A percentile compares a stretch with the other conserved stretches of the same genome.
These are phyloP conservation scores for Bretziella fagacearum DNA, from an alignment of 2,329 filamentous ascomycete species.

Conservation along the genomic window DNA sequence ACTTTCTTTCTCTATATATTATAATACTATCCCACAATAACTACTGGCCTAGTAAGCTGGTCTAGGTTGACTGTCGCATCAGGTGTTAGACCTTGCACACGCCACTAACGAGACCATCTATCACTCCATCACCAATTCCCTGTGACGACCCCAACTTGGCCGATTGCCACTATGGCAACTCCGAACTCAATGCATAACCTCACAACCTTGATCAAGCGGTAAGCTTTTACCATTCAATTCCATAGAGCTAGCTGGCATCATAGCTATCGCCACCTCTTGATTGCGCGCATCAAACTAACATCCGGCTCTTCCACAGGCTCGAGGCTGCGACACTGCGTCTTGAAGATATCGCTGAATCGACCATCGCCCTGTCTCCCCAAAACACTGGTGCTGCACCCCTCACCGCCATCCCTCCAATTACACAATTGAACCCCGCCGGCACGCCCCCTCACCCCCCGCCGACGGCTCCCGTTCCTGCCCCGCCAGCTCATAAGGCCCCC, in stretches of 20 bases:
- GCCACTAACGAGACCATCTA: too few relatives aligned
- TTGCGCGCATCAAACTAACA: not conserved
- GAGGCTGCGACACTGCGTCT: conserved; percentile 92
- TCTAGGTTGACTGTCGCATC: too few relatives aligned
- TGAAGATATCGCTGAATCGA: conserved; percentile 82
- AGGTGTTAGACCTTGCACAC: too few relatives aligned
- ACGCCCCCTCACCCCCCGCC: conserved; percentile 16
- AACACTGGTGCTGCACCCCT: conserved; percentile 24
- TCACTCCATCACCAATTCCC: not conserved
- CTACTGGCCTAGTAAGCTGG: too few relatives aligned
- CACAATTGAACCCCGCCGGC: not conserved
- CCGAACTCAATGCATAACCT: conserved; percentile 86
- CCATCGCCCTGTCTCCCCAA: conserved; percentile 39
- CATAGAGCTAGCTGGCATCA: not conserved
- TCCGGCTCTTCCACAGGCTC: conserved; percentile 40
- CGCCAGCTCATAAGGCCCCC: conserved; percentile 22
- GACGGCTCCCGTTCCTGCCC: conserved; percentile 12
- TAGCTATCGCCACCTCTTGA: not conserved
- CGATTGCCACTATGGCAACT: conserved; percentile 41
- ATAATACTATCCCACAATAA: too few relatives aligned
- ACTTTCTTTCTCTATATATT: too few relatives aligned
- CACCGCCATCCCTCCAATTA: conserved; percentile 4
- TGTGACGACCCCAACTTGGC: not conserved
- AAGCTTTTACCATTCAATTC: conserved; percentile 27
- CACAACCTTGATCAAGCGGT: conserved; percentile 97